Percentiles rank a stretch among this genome's conserved stretches.
Conservation (phyloP, 345 rosid genomes). For the Lepidium africanum region DNA sequence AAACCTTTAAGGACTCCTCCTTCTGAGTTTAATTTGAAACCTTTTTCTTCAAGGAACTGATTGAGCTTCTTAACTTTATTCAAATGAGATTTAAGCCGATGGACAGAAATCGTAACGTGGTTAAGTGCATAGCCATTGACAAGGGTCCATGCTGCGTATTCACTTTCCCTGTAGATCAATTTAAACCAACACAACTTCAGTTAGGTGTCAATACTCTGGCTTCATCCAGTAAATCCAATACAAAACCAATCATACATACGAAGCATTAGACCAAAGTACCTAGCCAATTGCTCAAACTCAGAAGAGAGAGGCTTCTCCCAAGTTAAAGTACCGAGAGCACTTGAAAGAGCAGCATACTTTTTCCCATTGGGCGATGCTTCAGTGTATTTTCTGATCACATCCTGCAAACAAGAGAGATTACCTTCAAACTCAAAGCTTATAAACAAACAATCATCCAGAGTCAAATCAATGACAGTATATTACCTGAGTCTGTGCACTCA, state of each 20-base stretch:
- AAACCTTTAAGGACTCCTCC: slow-evolving; percentile 91
- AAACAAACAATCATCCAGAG: not conserved
- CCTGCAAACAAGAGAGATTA: slow-evolving; percentile 39
- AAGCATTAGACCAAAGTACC: slow-evolving; percentile 27
- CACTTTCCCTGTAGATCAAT: slow-evolving; percentile 59
- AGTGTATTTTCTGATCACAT: slow-evolving; percentile 60
- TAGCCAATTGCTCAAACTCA: slow-evolving; percentile 75
- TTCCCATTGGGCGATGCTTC: slow-evolving; percentile 37
- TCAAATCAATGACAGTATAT: not conserved
- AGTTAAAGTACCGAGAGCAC: slow-evolving; percentile 72
- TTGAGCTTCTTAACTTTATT: slow-evolving; percentile 53
- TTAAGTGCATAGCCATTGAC: slow-evolving; percentile 92
- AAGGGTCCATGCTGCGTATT: slow-evolving; percentile 98
- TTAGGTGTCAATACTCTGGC: not conserved
- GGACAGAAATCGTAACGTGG: slow-evolving; percentile 83
- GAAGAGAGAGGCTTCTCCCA: slow-evolving; percentile 71
- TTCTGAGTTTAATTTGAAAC: slow-evolving; percentile 75
- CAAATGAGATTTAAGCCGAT: slow-evolving; percentile 65
- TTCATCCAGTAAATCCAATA: not conserved
- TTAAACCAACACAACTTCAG: not conserved
- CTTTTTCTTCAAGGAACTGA: slow-evolving; percentile 55
- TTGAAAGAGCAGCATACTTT: slow-evolving; percentile 66
- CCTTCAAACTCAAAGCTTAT: slow-evolving; percentile 2
- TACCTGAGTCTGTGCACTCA: slow-evolving; percentile 76
- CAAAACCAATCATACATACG: no score